phyloP scores from a whole-genome alignment of 2,329 filamentous ascomycete genomes.

The Exserohilum rostratum region DNA sequence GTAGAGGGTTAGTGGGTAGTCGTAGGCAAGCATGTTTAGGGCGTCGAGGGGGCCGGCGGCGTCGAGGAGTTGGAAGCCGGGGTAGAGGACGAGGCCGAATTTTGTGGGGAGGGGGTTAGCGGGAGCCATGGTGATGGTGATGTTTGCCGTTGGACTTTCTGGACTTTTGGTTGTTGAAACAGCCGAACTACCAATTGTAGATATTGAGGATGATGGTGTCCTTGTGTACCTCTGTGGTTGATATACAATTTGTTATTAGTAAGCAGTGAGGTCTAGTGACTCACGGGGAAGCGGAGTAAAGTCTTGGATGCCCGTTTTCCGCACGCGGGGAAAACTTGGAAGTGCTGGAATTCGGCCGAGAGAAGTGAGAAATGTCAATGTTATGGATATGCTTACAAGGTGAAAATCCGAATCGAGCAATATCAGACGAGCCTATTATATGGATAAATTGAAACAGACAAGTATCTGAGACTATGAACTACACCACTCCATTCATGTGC shows the following conservation, averaged over 20 bases:
- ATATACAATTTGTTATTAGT: constrained; percentile 1
- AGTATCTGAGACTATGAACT: neutral
- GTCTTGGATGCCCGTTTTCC: constrained; percentile 8
- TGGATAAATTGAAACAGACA: neutral
- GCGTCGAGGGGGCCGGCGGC: constrained; percentile 55
- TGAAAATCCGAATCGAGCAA: neutral
- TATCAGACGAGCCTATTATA: neutral
- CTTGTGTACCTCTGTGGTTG: neutral
- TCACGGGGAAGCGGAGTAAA: constrained; percentile 7
- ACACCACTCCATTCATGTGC: constrained; percentile 37
- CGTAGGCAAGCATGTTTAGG: constrained; percentile 48
- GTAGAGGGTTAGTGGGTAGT: constrained; percentile 35
- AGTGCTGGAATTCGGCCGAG: neutral
- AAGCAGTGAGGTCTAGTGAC: constrained; percentile 4
- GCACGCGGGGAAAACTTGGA: neutral
- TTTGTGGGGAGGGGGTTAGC: constrained; percentile 28
- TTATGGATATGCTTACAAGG: neutral
- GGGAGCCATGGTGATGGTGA: neutral
- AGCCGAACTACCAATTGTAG: neutral
- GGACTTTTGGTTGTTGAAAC: neutral
- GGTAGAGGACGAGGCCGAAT: constrained; percentile 45
- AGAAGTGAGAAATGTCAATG: neutral
- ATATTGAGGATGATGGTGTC: neutral
- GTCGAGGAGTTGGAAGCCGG: constrained; percentile 49
- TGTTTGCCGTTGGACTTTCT: neutral